Evolutionary conservation across 805 yeast genomes (phyloP).

Genomic region (Ogataea pignaliae): DNA sequence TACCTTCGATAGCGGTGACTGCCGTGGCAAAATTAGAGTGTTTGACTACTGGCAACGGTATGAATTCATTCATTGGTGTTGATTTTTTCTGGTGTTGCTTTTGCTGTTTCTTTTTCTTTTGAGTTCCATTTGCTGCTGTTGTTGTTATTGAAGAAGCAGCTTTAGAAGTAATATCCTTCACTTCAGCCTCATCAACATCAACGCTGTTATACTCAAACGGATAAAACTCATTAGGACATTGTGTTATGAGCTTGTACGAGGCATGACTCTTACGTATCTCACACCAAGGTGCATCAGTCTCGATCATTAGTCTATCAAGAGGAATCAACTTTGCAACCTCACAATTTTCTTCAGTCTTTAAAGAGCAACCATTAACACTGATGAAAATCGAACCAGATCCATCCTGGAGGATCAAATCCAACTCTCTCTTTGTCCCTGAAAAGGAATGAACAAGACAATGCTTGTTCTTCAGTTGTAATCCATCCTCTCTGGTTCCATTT

Average conservation of each 20-base stretch:
- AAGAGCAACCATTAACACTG: conserved; percentile 91
- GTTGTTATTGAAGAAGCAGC: no score
- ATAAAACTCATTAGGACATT: conserved; percentile 53
- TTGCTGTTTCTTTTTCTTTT: not conserved
- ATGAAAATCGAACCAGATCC: conserved; percentile 51
- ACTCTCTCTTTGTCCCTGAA: conserved; percentile 73
- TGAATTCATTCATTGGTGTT: conserved; percentile 29
- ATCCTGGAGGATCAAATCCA: conserved; percentile 44
- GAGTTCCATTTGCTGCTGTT: not conserved
- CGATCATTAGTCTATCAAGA: conserved; percentile 64
- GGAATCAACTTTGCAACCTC: conserved; percentile 68
- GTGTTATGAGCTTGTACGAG: conserved; percentile 51
- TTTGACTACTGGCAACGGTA: conserved; percentile 58
- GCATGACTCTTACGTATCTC: conserved; percentile 84
- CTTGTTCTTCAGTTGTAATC: conserved; percentile 26
- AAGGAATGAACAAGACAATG: conserved; percentile 94
- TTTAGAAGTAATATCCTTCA: not conserved
- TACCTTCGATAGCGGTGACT: conserved; percentile 37
- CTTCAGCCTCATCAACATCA: conserved; percentile 7
- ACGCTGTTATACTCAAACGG: conserved; percentile 33
- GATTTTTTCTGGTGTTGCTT: not conserved
- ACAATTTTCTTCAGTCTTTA: conserved; percentile 71
- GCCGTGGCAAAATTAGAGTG: conserved; percentile 36
- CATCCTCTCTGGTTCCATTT: conserved; percentile 33
- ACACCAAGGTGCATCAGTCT: conserved; percentile 99